Base-by-base conservation (phyloP, 495 filamentous ascomycete genomes). In the Penicillium cataractarum region DNA sequence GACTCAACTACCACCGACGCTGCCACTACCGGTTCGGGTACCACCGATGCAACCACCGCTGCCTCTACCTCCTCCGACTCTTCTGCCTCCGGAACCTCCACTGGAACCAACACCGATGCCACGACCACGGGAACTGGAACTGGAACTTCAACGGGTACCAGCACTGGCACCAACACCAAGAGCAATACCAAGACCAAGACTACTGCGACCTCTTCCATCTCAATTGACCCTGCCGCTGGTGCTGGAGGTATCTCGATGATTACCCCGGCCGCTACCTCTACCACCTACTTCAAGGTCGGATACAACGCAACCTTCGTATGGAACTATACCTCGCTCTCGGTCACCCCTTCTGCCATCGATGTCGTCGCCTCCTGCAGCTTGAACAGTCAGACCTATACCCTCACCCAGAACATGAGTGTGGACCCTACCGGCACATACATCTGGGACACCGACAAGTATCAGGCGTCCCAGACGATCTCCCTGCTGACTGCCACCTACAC, bases 281-380 rank as follows among this genome's bases (percentile, higher is more conserved):
- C 85, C 5, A 86, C 87, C 63, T 91, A 92, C 71, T 98, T 92
- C 86, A 94, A 94, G 75, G 90, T 98, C 71, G 91, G 90, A 19
- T 88, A 97, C 39, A 83, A 83, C 57, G 80, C 97, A 17, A 97
- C 92, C 1, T 94, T 94, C 74, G 88, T 79, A 0, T 99, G 94
- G 93, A 97, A 97, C 76, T 98, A 97, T 79, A 99, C 95, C 2
- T 92, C 89, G 48, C 80, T 99, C 40, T 84, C 84, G 31, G 87
- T 87, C 19, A 89, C 87, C 1, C 95, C 95, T 0, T 87, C 85
- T 3, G 88, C 86, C 32, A 77, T 99, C 66, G 90, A 99, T 66
- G 85, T 97, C 4, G 76, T 95, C 32, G 90, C 95, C 12, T 88
- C 86, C 26, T 96, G 91, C 86, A 87, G 86, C 39, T 70, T 77